phyloP scores from a whole-genome alignment of 1,284 basidiomycete species.

The Ustilago bromivora region DNA sequence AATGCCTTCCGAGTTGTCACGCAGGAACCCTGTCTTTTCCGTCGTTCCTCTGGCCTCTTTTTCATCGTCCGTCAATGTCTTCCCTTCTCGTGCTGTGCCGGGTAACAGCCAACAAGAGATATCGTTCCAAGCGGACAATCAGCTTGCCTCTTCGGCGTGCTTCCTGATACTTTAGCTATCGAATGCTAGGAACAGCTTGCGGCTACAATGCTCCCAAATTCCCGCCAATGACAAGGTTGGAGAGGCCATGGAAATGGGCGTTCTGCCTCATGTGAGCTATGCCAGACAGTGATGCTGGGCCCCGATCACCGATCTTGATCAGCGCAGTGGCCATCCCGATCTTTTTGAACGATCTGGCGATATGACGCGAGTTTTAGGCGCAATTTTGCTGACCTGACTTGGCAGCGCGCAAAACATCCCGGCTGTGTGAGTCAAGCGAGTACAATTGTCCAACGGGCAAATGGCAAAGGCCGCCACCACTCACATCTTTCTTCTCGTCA shows the following conservation, averaged over 20 bases:
- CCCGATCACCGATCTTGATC: background rate
- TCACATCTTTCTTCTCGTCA: background rate
- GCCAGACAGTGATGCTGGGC: background rate
- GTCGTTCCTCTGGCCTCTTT: background rate
- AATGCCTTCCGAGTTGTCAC: background rate
- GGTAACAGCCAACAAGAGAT: no score
- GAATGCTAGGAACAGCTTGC: no score
- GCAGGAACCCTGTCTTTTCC: background rate
- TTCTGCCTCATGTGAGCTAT: background rate
- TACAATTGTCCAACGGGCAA: background rate
- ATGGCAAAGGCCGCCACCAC: constrained; percentile 1
- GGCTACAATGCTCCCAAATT: no score
- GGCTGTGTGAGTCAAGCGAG: constrained; percentile 6
- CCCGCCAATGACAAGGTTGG: no score
- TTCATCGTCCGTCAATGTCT: background rate
- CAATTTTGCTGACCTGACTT: constrained; percentile 23
- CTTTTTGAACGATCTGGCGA: constrained; percentile 12
- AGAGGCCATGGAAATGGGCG: background rate
- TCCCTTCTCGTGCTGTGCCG: background rate
- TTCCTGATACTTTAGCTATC: no score
- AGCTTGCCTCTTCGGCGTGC: background rate
- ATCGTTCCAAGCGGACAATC: background rate
- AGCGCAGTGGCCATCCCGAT: background rate
- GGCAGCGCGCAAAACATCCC: background rate
- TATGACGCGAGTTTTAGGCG: background rate